phyloP scores from a whole-genome alignment of 352 stramenopile genomes.

The Phytophthora hybrid region DNA sequence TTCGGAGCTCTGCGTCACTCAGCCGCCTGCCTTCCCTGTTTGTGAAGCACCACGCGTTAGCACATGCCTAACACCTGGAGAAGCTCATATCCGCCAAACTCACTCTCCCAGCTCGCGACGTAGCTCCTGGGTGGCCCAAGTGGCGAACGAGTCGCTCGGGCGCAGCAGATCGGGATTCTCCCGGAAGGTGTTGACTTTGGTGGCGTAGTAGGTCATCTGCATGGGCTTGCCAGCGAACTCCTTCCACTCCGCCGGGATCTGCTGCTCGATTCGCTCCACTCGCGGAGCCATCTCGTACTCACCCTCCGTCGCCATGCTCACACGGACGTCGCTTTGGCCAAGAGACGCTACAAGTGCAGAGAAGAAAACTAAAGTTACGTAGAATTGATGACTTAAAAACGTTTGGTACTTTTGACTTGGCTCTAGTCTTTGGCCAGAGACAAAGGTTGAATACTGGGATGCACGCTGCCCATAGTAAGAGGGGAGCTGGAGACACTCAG shows the following conservation, averaged over 20 bases:
- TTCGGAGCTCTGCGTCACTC: constrained; percentile 53
- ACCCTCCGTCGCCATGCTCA: constrained; percentile 14
- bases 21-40: constrained; percentile 39
- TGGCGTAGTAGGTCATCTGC: constrained; percentile 69
- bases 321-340: background rate
- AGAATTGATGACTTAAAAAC: background rate
- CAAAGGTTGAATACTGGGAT: constrained; percentile 29
- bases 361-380: background rate
- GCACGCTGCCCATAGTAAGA: constrained; percentile 34
- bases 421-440: constrained; percentile 28
- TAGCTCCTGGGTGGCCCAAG: constrained; percentile 51
- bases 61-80: constrained; percentile 3
- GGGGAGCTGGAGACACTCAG: constrained; percentile 15
- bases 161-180: constrained; percentile 55
- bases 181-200: constrained; percentile 71
- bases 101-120: constrained; percentile 51
- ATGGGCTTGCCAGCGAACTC: constrained; percentile 57
- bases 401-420: background rate
- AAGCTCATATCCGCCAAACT: constrained; percentile 10
- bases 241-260: constrained; percentile 56
- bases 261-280: constrained; percentile 64
- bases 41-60: background rate
- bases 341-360: background rate
- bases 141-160: constrained; percentile 55
- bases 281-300: constrained; percentile 56